Evolutionary conservation across 2,329 filamentous ascomycete species (phyloP).

Genomic region (Lecanicillium sp.): DNA sequence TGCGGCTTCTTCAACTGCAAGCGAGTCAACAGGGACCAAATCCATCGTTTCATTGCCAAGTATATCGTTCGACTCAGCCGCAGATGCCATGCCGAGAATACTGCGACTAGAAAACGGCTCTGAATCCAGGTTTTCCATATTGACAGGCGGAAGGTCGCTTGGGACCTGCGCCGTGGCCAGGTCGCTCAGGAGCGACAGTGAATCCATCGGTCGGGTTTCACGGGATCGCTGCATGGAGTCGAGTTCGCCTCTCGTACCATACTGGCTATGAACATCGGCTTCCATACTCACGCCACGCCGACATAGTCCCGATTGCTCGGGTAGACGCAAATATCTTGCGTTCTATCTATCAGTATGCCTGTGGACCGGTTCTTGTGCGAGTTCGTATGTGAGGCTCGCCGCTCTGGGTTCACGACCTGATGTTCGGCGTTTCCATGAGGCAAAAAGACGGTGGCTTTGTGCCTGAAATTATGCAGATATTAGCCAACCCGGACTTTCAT

Average conservation of each 20-base stretch:
- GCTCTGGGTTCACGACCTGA: background rate
- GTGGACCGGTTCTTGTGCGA: conserved; percentile 5
- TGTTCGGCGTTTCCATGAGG: background rate
- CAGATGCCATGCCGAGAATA: background rate
- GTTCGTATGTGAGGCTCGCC: conserved; percentile 8
- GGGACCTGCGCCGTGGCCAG: background rate
- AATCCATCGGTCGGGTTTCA: conserved; percentile 1
- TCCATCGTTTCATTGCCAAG: background rate
- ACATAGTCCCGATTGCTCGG: conserved; percentile 4
- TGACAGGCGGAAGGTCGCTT: background rate
- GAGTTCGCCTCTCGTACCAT: background rate
- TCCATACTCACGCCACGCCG: conserved; percentile 7
- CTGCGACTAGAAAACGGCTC: background rate
- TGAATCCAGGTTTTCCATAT: background rate
- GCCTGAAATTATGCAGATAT: background rate
- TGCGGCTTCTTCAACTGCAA: background rate
- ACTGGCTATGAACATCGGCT: conserved; percentile 9
- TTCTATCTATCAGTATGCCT: background rate
- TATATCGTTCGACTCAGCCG: background rate
- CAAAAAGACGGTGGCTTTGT: background rate
- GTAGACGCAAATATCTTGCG: conserved; percentile 1
- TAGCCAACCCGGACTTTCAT: conserved; percentile 6
- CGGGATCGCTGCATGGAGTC: background rate
- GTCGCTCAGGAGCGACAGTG: conserved; percentile 2
- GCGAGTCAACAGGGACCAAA: background rate